Evolutionary conservation across 2,329 filamentous ascomycete genomes (phyloP).

Genomic region (Diaporthe ampelina): DNA sequence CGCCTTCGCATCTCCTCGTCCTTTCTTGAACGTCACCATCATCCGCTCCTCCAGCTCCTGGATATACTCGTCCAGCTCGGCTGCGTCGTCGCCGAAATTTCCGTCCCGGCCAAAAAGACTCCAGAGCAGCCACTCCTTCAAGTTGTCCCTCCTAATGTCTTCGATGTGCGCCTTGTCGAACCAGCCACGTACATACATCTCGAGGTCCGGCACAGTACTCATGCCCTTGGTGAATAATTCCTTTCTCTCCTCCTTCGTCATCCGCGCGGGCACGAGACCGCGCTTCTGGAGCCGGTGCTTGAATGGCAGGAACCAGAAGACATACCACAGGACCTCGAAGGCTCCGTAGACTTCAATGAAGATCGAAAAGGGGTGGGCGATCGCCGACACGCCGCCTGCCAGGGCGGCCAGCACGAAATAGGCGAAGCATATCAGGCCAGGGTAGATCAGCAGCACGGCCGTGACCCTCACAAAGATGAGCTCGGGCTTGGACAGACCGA

Average conservation of each 20-base stretch:
- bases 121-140: constrained; percentile 45
- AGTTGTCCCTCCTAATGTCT: constrained; percentile 43
- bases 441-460: background rate
- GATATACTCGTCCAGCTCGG: constrained; percentile 42
- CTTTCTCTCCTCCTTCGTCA: constrained; percentile 39
- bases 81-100: constrained; percentile 20
- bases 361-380: constrained; percentile 46
- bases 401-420: constrained; percentile 24
- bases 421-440: constrained; percentile 5
- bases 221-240: constrained; percentile 35
- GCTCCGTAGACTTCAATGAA: constrained; percentile 43
- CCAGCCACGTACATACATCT: constrained; percentile 42
- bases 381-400: constrained; percentile 43
- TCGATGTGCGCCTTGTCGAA: constrained; percentile 41
- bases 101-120: constrained; percentile 41
- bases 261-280: constrained; percentile 15
- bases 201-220: constrained; percentile 38
- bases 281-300: constrained; percentile 39
- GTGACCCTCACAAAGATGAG: constrained; percentile 9
- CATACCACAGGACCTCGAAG: constrained; percentile 44
- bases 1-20: constrained; percentile 41
- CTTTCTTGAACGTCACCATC: constrained; percentile 27
- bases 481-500: constrained; percentile 23
- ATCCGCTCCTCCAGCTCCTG: constrained; percentile 30
- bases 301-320: constrained; percentile 43